A percentile compares a stretch with the other conserved stretches of the same genome.
These are phyloP conservation scores for Hyaloscypha bicolor DNA, from an alignment of 495 filamentous ascomycete genomes.

Conservation along the genomic window DNA sequence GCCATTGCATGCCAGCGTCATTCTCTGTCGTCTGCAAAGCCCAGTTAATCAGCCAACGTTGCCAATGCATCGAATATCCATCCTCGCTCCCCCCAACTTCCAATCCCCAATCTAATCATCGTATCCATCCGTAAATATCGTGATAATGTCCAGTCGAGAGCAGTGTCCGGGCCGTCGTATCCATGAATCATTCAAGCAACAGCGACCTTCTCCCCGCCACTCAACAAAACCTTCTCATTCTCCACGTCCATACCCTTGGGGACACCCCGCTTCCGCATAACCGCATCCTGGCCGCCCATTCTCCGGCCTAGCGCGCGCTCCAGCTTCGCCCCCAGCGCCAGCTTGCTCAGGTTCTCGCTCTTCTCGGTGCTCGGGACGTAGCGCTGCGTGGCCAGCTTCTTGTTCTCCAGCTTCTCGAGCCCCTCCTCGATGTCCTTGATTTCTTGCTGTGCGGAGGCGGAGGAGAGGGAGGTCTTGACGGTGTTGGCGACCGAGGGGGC, in stretches of 20 bases:
- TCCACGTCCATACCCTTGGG: constrained; percentile 2
- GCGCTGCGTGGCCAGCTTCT: constrained; percentile 79
- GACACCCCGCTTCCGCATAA: constrained; percentile 58
- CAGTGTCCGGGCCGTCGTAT: neutral
- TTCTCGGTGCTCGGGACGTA: constrained; percentile 83
- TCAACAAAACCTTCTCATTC: neutral
- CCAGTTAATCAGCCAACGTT: neutral
- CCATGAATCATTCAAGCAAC: constrained; percentile 1
- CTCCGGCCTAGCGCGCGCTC: constrained; percentile 88
- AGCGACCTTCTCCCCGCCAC: constrained; percentile 4
- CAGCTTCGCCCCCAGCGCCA: constrained; percentile 90
- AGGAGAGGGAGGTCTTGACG: constrained; percentile 54
- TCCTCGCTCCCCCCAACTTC: neutral
- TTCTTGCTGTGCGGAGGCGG: constrained; percentile 63
- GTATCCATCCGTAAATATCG: neutral
- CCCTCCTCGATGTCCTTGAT: constrained; percentile 81
- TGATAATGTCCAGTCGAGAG: neutral
- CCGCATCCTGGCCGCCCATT: constrained; percentile 90
- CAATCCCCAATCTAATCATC: neutral
- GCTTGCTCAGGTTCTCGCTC: constrained; percentile 80
- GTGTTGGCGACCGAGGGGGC: constrained; percentile 55
- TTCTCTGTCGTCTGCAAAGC: neutral
- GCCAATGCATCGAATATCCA: neutral
- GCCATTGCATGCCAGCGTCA: neutral
- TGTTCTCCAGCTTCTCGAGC: constrained; percentile 89